Base-by-base conservation (phyloP, 2,329 filamentous ascomycete species). In the Talaromyces sp. region DNA sequence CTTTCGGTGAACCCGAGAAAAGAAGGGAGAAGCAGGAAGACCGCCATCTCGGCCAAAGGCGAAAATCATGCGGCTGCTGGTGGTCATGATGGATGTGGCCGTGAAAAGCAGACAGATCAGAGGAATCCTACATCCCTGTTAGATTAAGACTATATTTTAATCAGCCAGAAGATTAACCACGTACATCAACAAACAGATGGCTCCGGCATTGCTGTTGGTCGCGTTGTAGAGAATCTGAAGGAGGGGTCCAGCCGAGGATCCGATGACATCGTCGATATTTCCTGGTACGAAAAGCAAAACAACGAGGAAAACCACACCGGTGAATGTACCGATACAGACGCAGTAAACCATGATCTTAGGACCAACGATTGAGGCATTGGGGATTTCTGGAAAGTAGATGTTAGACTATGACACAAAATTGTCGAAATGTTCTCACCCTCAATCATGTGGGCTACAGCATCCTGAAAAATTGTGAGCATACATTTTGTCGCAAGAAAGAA, bases 321-420 rank as follows among this genome's bases (percentile, higher is more conserved):
- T 88, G 2, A 81, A 74, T 24, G 84, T 83, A 11, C 86, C 86
- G 54, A 88, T 88, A 7, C 74, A 75, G 32, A 88, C 84, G 62
- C 85, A 87, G 59, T 80, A 81, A 12, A 88, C 79, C 85, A 89
- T 88, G 60, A 88, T 86, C 63, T 81, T 83, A 6, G 87, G 87
- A 0, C 85, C 86, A 62, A 86, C 79, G 1, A 81, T 74, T 1
- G 83, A 69, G 24, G 74, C 70, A 53, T 77, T 74, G 3, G 75
- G 74, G 35, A 78, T 76, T 69, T 78, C 76, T 71, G 41, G 31
- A 29, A 46, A 46, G 9, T 12, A 46, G 5, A 2, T 11, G 43
- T 46, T 27, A 26, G 26, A 51, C 56, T 10, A 52, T 46, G 10
- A 12, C 7, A 24, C 2, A 24, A 46, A 24, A 46, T 24, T 3